Percentiles rank a stretch among this genome's conserved stretches.
Conservation (phyloP, 495 filamentous ascomycete species). For the Hypoxylon rickii region DNA sequence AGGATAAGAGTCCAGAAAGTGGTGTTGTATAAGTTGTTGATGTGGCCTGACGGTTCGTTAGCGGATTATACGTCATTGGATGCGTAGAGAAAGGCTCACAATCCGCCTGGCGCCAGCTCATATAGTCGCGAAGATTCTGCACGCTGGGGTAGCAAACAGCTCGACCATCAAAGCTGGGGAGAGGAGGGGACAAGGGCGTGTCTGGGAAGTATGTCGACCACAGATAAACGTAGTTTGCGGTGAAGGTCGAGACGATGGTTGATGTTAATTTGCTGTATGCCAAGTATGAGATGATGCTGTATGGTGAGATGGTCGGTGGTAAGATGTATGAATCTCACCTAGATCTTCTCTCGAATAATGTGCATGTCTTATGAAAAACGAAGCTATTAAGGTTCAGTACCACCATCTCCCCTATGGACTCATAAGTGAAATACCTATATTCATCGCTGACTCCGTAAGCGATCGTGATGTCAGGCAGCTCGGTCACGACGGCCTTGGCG, state of each 20-base stretch:
- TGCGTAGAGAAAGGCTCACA: slow-evolving; percentile 60
- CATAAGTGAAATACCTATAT: slow-evolving; percentile 61
- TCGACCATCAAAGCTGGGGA: slow-evolving; percentile 90
- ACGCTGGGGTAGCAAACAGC: slow-evolving; percentile 84
- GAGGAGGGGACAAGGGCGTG: slow-evolving; percentile 66
- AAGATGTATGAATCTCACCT: slow-evolving; percentile 60
- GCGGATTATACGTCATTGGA: neutral
- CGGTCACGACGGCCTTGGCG: slow-evolving; percentile 78
- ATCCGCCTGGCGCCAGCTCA: slow-evolving; percentile 96
- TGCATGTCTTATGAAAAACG: slow-evolving; percentile 78
- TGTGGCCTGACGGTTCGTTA: slow-evolving; percentile 66
- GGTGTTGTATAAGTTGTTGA: slow-evolving; percentile 98
- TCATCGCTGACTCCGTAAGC: slow-evolving; percentile 95
- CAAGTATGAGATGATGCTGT: slow-evolving; percentile 8
- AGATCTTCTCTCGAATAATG: slow-evolving; percentile 83
- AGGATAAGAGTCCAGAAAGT: slow-evolving; percentile 91
- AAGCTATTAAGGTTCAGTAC: slow-evolving; percentile 61
- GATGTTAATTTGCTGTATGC: slow-evolving; percentile 79
- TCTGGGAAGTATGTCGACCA: slow-evolving; percentile 79
- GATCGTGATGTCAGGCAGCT: slow-evolving; percentile 81
- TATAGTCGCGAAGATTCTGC: slow-evolving; percentile 84
- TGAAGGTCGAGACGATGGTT: slow-evolving; percentile 89
- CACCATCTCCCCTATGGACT: neutral
- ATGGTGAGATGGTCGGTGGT: neutral
- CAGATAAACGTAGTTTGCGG: slow-evolving; percentile 82